phyloP scores from a whole-genome alignment of 2,329 filamentous ascomycete species.

The Hymenoscyphus infarciens region DNA sequence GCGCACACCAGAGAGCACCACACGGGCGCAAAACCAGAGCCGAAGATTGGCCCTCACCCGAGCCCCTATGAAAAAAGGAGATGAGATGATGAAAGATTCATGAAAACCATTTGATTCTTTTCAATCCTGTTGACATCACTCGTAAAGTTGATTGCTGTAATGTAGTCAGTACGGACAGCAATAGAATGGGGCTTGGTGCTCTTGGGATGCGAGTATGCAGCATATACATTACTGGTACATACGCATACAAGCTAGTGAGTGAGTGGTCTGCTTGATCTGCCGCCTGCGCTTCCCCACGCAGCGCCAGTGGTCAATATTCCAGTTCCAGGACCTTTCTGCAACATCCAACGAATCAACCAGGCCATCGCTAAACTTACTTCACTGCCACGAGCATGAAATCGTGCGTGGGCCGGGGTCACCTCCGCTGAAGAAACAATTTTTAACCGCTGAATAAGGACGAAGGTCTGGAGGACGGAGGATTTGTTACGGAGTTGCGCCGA shows the following conservation, averaged over 20 bases:
- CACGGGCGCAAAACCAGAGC: not conserved
- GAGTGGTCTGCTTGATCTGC: not conserved
- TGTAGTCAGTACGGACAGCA: too few species aligned
- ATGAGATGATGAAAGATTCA: not conserved
- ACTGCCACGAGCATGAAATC: not conserved
- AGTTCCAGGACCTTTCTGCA: not conserved
- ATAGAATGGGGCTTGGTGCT: too few species aligned
- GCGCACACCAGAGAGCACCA: not conserved
- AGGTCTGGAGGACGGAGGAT: not conserved
- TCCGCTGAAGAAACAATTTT: slow-evolving; percentile 2
- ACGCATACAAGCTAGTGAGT: not conserved
- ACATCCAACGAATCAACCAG: not conserved
- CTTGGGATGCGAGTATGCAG: too few species aligned
- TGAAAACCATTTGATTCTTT: not conserved
- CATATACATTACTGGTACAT: not conserved
- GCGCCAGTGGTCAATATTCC: not conserved
- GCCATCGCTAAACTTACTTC: not conserved
- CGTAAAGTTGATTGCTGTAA: not conserved
- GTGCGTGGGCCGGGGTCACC: not conserved
- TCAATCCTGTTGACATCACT: not conserved
- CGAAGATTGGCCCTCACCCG: not conserved
- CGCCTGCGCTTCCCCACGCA: not conserved
- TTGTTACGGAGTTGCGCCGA: not conserved
- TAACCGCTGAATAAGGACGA: not conserved
- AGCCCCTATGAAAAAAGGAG: not conserved